Evolutionary conservation across 2,329 filamentous ascomycete species (phyloP).

Genomic region (Corinectria fuckeliana): DNA sequence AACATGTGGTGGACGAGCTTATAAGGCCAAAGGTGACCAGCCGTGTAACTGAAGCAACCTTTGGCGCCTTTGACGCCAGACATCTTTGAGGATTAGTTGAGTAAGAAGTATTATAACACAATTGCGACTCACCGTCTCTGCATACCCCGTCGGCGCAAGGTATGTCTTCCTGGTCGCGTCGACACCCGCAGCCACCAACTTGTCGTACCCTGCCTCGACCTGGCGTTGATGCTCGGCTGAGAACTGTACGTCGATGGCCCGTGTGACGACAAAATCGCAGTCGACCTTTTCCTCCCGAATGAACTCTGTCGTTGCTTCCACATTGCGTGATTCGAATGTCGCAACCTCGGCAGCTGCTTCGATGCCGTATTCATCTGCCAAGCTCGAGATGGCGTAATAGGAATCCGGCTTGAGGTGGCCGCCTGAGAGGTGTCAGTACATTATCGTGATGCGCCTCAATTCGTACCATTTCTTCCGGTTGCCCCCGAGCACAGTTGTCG

Average conservation of each 20-base stretch:
- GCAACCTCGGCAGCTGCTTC: conserved; percentile 31
- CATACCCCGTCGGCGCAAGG: conserved; percentile 25
- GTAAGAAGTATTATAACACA: neutral
- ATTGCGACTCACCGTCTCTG: conserved; percentile 26
- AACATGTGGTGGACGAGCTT: conserved; percentile 41
- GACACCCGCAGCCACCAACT: conserved; percentile 35
- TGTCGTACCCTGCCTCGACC: conserved; percentile 40
- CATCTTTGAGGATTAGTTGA: conserved; percentile 24
- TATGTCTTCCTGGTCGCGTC: neutral
- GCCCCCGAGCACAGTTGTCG: neutral
- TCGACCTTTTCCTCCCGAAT: conserved; percentile 48
- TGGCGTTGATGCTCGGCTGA: conserved; percentile 25
- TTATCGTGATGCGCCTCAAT: conserved; percentile 20
- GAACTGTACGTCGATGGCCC: conserved; percentile 49
- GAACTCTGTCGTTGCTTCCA: conserved; percentile 40
- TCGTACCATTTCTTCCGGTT: neutral
- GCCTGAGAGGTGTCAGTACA: conserved; percentile 29
- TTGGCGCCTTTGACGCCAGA: conserved; percentile 47
- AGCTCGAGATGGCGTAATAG: neutral
- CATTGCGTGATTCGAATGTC: conserved; percentile 21
- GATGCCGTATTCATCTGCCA: conserved; percentile 17
- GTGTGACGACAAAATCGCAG: conserved; percentile 52
- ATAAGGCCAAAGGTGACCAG: conserved; percentile 41
- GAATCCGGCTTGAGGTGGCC: conserved; percentile 36
- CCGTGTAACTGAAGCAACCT: conserved; percentile 41